Evolutionary conservation across 306 rosid species (phyloP).

Genomic region (Casuarina cunninghamiana): DNA sequence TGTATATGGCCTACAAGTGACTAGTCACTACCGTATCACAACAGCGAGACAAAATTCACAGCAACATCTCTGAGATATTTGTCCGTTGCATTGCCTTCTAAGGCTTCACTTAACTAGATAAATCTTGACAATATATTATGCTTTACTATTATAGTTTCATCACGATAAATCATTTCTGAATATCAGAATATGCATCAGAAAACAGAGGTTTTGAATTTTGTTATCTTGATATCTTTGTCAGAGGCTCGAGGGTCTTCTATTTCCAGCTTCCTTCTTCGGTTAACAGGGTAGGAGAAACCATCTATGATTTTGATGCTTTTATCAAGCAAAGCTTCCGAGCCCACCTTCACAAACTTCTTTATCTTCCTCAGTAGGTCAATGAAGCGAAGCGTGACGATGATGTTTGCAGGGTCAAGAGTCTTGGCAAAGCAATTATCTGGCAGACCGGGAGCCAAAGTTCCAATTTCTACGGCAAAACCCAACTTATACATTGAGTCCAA

Average conservation of each 20-base stretch:
- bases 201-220: background rate
- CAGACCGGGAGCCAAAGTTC: constrained; percentile 65
- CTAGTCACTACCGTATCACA: constrained; percentile 92
- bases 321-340: constrained; percentile 84
- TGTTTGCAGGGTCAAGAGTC: constrained; percentile 85
- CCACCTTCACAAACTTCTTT: constrained; percentile 61
- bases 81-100: constrained; percentile 51
- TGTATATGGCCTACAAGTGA: constrained; percentile 87
- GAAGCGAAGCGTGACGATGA: constrained; percentile 84
- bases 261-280: constrained; percentile 73
- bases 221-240: constrained; percentile 51
- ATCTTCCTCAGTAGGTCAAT: constrained; percentile 83
- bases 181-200: background rate
- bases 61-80: constrained; percentile 85
- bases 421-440: constrained; percentile 75
- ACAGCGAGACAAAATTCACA: constrained; percentile 88
- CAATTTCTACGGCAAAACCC: constrained; percentile 96
- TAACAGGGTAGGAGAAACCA: constrained; percentile 79
- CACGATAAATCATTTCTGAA: background rate
- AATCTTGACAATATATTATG: constrained; percentile 88
- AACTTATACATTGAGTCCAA: constrained; percentile 89
- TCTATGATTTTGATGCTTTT: constrained; percentile 71
- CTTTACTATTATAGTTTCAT: constrained; percentile 52
- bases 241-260: constrained; percentile 47
- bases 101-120: constrained; percentile 62